Evolutionary conservation across 352 stramenopile genomes (phyloP), one percentile per base, ranked within the genome.

Genomic region (Blastocystis sp.): DNA sequence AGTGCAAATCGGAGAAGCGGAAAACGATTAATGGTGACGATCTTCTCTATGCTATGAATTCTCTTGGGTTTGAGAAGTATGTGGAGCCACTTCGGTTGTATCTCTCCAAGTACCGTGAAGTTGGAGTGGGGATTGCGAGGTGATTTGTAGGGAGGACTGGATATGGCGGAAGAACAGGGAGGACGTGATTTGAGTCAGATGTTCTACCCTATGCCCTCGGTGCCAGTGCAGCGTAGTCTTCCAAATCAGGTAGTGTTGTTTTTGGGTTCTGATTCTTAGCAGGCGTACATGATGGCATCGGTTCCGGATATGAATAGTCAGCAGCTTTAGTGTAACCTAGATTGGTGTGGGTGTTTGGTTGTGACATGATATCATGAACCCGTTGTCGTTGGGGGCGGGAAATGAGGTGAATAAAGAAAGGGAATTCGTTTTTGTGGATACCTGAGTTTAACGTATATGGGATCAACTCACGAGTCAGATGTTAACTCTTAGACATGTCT

Each of bases 21-120:
- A 99, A 99, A 91, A 99, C 96, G 32, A 99, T 99, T 89, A 99
- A 98, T 89, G 96, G 96, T 53, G 96, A 99, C 89, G 96, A 99
- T 90, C 92, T 99, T 76, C 92, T 99, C 54, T 98, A 94, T 94
- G 96, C 96, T 63, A 98, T 99, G 96, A 97, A 92, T 87, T 98
- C 94, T 42, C 90, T 99, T 40, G 96, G 96, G 63, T 99, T 99
- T 90, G 96, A 99, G 88, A 96, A 95, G 88, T 99, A 99, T 89
- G 94, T 98, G 44, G 96, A 99, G 88, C 96, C 96, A 51, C 91
- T 99, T 27, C 98, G 98, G 89, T 88, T 98, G 42, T 99, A 98
- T 90, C 90, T 99, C 56, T 92, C 92, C 49, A 98, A 98, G 89
- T 99, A 99, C 91, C 91, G 95, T 40, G 95, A 98, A 89, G 93